Evolutionary conservation across 495 filamentous ascomycete genomes (phyloP), one percentile per base, ranked within the genome.

Genomic region (Tuber magnatum): DNA sequence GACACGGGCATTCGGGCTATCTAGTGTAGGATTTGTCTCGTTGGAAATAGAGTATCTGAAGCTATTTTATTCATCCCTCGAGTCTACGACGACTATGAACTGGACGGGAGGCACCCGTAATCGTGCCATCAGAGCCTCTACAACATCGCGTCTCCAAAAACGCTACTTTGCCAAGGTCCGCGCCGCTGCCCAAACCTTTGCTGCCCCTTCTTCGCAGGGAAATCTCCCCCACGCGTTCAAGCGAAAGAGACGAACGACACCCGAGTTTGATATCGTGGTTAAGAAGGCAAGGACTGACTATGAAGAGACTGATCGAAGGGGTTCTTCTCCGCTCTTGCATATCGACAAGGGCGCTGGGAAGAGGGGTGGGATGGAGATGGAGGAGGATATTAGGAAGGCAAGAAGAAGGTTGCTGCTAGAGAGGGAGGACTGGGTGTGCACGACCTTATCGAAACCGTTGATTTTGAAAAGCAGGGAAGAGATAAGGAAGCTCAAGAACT

Each of bases 361-460:
- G 56, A 18, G 28, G 56, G 28, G 22, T n/a, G 46, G 70, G 18
- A n/a, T 22, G 9, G 42, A n/a, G 24, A 10, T 46, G 35, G 44
- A 6, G 12, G 51, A 35, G 14, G 39, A 42, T 40, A n/a, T 40
- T 14, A 32, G 74, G 39, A 79, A 70, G 51, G 46, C 73, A 35
- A 79, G 75, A 70, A 79, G 78, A 61, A 73, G 72, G 39, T 65
- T 79, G 22, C 61, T 79, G 3, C 22, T 79, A 18, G 76, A 79
- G 46, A 75, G 73, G 10, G 77, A 79, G 14, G 73, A 79, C 51
- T 79, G 77, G 77, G 77, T 79, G 16, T 79, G 77, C 65, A 79
- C 77, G 70, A 41, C 76, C 24, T 71, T 79, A 41, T 61, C 77
- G n/a, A 70, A 68, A 14, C 77, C 77, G 9, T 38, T 79, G 6